phyloP scores from a whole-genome alignment of 345 rosid species.

The Sonneratia caseolaris region DNA sequence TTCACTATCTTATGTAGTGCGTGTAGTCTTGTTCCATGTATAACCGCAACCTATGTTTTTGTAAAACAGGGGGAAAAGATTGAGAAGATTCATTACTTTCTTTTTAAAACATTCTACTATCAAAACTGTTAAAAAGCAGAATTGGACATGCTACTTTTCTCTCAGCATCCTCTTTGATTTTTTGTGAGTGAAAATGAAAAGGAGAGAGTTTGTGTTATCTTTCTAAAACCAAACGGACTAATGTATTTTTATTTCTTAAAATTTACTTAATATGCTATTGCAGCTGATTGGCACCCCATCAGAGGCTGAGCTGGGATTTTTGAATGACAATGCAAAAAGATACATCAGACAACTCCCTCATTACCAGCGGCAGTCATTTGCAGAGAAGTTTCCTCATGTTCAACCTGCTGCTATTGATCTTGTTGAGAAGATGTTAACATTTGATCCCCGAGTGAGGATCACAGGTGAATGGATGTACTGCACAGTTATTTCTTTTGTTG shows the following conservation, averaged over 20 bases:
- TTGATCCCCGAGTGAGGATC: constrained; percentile 74
- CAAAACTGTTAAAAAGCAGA: too few relatives aligned
- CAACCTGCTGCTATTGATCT: constrained; percentile 70
- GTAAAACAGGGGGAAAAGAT: not conserved
- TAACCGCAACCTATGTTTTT: not conserved
- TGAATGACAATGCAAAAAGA: constrained; percentile 74
- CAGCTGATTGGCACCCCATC: constrained; percentile 85
- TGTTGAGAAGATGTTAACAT: constrained; percentile 76
- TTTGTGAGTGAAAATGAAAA: not conserved
- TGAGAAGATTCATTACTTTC: not conserved
- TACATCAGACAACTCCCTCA: constrained; percentile 54
- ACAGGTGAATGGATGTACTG: constrained; percentile 34
- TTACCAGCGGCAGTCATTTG: constrained; percentile 56
- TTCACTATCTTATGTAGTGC: not conserved
- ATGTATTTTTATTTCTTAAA: not conserved
- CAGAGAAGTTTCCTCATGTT: constrained; percentile 61
- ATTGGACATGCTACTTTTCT: not conserved
- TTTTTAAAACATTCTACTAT: not conserved
- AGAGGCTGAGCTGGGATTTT: constrained; percentile 63
- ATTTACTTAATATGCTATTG: constrained; percentile 8
- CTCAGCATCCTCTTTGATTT: not conserved
- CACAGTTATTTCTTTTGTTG: not conserved
- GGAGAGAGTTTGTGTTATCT: not conserved
- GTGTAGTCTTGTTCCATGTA: not conserved
- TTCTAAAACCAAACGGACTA: not conserved